Evolutionary conservation across 78 protist species (phyloP).

Genomic region (Chrysochromulina tobinii): DNA sequence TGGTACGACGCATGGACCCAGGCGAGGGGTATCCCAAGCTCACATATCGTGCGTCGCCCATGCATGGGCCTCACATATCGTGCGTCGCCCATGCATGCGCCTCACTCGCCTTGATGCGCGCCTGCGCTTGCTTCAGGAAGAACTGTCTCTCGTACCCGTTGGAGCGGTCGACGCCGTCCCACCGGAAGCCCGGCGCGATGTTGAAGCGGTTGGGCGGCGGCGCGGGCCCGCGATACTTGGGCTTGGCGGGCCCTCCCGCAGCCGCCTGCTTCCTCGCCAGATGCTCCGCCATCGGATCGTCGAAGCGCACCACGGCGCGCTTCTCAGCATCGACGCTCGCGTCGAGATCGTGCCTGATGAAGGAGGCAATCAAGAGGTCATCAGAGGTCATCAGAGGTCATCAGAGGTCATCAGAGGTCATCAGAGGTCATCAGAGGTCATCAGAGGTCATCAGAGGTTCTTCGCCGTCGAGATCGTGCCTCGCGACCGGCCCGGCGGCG

Average conservation of each 20-base stretch:
- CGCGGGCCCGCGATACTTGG: not conserved
- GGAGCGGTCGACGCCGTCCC: constrained; percentile 68
- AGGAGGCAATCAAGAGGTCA: too few species aligned
- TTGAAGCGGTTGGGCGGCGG: constrained; percentile 48
- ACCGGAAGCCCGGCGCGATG: constrained; percentile 46
- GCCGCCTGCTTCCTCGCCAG: not conserved
- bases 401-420: too few species aligned
- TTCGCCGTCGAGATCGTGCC: not conserved
- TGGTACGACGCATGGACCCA: too few species aligned
- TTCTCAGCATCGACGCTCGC: not conserved
- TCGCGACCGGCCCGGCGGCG: not conserved
- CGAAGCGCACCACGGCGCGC: not conserved
- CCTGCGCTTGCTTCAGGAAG: not conserved
- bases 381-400: too few species aligned
- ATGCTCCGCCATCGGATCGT: not conserved
- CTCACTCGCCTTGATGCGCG: too few species aligned
- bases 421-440: too few species aligned
- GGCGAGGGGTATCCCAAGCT: too few species aligned
- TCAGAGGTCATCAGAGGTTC: too few species aligned
- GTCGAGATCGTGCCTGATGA: not conserved
- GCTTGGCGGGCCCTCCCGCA: not conserved
- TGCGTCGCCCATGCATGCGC: too few species aligned
- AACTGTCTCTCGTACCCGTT: constrained; percentile 49
- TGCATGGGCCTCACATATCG: too few species aligned
- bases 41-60: too few species aligned